Evolutionary conservation across 2,329 filamentous ascomycete genomes (phyloP).

Genomic region (Penicillium sp.): DNA sequence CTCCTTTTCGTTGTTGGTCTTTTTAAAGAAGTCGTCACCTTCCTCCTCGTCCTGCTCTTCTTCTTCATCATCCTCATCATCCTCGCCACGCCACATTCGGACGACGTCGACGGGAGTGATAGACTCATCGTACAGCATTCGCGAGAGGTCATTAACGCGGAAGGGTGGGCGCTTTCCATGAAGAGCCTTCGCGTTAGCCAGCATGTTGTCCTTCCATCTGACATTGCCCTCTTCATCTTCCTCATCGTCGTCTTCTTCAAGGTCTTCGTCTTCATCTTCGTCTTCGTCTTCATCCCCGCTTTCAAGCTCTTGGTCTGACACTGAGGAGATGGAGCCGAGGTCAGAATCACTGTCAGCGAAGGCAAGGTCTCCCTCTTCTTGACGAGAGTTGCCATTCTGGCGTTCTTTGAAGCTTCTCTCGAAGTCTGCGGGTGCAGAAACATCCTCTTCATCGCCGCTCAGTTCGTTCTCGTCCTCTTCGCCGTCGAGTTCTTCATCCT

Average conservation of each 20-base stretch:
- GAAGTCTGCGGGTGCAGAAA: slow-evolving; percentile 44
- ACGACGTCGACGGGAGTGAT: slow-evolving; percentile 74
- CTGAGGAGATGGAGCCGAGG: slow-evolving; percentile 76
- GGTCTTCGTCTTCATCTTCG: slow-evolving; percentile 36
- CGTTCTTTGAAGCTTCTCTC: slow-evolving; percentile 43
- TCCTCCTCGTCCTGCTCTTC: slow-evolving; percentile 58
- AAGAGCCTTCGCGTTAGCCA: slow-evolving; percentile 68
- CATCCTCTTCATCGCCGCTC: slow-evolving; percentile 27
- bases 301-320: slow-evolving; percentile 55
- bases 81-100: slow-evolving; percentile 73
- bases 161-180: slow-evolving; percentile 70
- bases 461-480: slow-evolving; percentile 36
- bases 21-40: slow-evolving; percentile 64
- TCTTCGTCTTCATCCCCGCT: slow-evolving; percentile 46
- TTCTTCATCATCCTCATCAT: slow-evolving; percentile 56
- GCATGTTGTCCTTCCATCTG: slow-evolving; percentile 86
- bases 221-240: slow-evolving; percentile 71
- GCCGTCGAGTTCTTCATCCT: slow-evolving; percentile 53
- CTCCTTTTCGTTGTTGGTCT: slow-evolving; percentile 50
- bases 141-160: slow-evolving; percentile 76
- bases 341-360: slow-evolving; percentile 98
- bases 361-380: slow-evolving; percentile 67
- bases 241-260: too few species aligned
- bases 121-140: slow-evolving; percentile 82
- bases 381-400: slow-evolving; percentile 55